Percentiles rank a stretch among this genome's conserved stretches.
phyloP scores from a whole-genome alignment of 2,329 filamentous ascomycete genomes.

The Thelonectria rubi region DNA sequence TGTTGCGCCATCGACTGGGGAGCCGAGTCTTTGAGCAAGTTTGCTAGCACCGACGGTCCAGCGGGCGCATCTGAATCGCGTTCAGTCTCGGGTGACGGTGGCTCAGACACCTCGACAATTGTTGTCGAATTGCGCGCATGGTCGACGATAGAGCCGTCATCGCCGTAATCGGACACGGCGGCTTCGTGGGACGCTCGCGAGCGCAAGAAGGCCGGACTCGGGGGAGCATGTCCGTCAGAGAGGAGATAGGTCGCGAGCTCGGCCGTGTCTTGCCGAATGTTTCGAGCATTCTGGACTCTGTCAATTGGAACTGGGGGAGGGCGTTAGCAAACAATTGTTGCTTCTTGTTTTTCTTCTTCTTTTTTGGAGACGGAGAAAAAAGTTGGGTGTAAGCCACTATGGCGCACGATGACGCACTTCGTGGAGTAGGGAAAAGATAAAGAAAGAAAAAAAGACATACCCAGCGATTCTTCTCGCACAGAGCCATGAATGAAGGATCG shows the following conservation, averaged over 20 bases:
- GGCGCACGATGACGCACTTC: conserved; percentile 13
- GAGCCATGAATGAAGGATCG: conserved; percentile 77
- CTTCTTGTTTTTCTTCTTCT: background rate
- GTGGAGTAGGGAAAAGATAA: background rate
- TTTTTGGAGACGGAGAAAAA: background rate
- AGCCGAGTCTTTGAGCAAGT: conserved; percentile 60
- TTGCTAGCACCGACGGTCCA: conserved; percentile 57
- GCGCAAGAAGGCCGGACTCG: conserved; percentile 58
- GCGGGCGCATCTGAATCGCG: conserved; percentile 33
- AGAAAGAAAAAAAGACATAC: too few relatives aligned
- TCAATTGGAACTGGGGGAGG: conserved; percentile 62
- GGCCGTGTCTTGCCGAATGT: conserved; percentile 85
- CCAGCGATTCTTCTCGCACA: conserved; percentile 62
- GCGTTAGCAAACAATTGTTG: conserved; percentile 4
- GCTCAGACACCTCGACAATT: conserved; percentile 70
- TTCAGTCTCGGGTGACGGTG: conserved; percentile 41
- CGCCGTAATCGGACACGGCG: conserved; percentile 36
- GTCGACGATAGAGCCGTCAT: conserved; percentile 36
- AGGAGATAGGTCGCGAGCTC: conserved; percentile 86
- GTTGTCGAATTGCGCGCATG: conserved; percentile 52
- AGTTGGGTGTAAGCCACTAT: conserved; percentile 8
- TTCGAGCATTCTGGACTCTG: conserved; percentile 77
- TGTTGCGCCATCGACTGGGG: conserved; percentile 48
- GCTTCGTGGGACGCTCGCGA: conserved; percentile 45
- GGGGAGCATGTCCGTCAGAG: conserved; percentile 64